A percentile compares a stretch with the other conserved stretches of the same genome.
These are phyloP conservation scores for Stemphylium vesicarium DNA, from an alignment of 2,329 filamentous ascomycete species.

Conservation along the genomic window DNA sequence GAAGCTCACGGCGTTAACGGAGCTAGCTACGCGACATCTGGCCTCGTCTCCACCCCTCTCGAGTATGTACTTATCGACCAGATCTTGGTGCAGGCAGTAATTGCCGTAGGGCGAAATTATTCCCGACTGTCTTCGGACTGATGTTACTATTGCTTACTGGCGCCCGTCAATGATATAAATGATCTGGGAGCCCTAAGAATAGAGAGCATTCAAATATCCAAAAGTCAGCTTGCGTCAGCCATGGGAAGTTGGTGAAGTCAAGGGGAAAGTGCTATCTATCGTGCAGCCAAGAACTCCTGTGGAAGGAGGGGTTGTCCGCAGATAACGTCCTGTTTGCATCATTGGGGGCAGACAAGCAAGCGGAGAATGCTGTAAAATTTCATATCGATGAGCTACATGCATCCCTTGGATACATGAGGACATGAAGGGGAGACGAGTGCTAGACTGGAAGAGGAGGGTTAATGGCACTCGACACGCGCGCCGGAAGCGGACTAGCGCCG, in stretches of 20 bases:
- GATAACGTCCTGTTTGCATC: neutral
- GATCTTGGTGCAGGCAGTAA: no score
- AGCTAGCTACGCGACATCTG: neutral
- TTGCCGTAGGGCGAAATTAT: neutral
- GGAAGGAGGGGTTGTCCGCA: neutral
- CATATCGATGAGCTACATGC: neutral
- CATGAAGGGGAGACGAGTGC: neutral
- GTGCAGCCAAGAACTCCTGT: no score
- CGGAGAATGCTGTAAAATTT: no score
- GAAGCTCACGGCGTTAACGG: conserved; percentile 1
- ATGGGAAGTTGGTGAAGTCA: no score
- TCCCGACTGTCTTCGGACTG: neutral
- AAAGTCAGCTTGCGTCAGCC: no score
- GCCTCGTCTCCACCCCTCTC: neutral
- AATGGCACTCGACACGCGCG: conserved; percentile 26
- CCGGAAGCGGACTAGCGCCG: conserved; percentile 20
- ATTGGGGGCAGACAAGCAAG: neutral
- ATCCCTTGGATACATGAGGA: neutral
- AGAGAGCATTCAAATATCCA: no score
- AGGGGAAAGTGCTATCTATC: no score
- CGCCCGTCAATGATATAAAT: no score
- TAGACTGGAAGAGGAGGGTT: conserved; percentile 27
- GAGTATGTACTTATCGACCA: neutral
- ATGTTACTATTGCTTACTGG: no score
- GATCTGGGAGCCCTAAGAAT: no score